Conservation (phyloP, 169 alveolate genomes). For the Cyclospora cayetanensis region DNA sequence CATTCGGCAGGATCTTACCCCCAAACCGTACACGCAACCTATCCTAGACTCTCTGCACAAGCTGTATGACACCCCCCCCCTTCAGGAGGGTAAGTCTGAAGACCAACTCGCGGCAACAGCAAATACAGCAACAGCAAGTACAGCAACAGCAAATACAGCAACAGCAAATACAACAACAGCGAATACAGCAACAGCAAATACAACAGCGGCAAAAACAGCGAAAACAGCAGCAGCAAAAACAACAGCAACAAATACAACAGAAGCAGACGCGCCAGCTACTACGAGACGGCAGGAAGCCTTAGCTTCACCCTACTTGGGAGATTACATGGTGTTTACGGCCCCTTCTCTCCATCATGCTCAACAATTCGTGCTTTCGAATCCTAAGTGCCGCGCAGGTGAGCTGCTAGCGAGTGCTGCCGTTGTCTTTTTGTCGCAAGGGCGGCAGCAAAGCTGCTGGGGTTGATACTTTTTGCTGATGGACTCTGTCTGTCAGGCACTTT, state of each 20-base stretch:
- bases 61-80: too few species aligned
- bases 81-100: too few species aligned
- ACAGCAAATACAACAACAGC: too few species aligned
- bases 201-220: background rate
- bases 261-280: too few species aligned
- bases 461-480: background rate
- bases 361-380: constrained; percentile 72
- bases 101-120: too few species aligned
- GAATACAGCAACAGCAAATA: too few species aligned
- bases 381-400: constrained; percentile 68
- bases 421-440: background rate
- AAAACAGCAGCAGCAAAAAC: background rate
- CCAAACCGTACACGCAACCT: too few species aligned
- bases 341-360: constrained; percentile 76
- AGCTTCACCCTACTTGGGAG: constrained; percentile 41
- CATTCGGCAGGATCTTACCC: background rate
- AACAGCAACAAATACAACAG: background rate
- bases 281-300: too few species aligned
- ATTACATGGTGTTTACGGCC: constrained; percentile 73
- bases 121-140: too few species aligned
- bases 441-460: background rate
- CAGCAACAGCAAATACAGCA: too few species aligned
- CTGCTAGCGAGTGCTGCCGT: background rate
- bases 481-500: too few species aligned
- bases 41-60: too few species aligned